phyloP scores from a whole-genome alignment of 176 grass and related monocot species.

The Oryza longistaminata region DNA sequence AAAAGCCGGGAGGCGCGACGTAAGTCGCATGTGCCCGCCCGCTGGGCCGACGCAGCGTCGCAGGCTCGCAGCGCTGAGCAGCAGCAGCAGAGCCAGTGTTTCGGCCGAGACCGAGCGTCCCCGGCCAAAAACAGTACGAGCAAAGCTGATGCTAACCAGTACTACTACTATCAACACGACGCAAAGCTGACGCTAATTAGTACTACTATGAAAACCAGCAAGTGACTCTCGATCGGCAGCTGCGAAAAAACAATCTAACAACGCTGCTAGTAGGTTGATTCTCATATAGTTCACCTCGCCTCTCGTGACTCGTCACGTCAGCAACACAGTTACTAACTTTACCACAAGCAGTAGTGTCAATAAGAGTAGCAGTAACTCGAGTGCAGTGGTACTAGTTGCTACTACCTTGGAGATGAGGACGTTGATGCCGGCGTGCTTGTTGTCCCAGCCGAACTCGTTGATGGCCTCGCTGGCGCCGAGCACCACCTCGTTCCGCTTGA shows the following conservation, averaged over 20 bases:
- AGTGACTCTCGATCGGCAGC: neutral
- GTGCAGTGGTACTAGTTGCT: neutral
- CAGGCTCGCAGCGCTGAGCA: neutral
- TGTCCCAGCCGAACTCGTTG: constrained; percentile 96
- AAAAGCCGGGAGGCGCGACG: constrained; percentile 7
- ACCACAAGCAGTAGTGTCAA: neutral
- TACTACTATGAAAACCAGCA: neutral
- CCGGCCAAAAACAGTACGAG: neutral
- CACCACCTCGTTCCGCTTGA: constrained; percentile 80
- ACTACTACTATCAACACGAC: neutral
- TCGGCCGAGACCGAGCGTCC: neutral
- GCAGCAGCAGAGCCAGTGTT: neutral
- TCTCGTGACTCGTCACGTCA: neutral
- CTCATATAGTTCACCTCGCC: neutral
- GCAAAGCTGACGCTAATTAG: neutral
- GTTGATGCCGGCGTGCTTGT: constrained; percentile 98
- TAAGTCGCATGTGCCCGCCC: constrained; percentile 9
- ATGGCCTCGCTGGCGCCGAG: constrained; percentile 63
- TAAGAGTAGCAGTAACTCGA: neutral
- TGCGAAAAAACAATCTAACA: neutral
- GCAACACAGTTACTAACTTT: neutral
- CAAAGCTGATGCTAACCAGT: no score
- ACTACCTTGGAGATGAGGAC: constrained; percentile 88
- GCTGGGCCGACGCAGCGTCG: neutral
- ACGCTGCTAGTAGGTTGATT: neutral